Conservation (phyloP, 441 rosid species). For the Populus trichocarpa region DNA sequence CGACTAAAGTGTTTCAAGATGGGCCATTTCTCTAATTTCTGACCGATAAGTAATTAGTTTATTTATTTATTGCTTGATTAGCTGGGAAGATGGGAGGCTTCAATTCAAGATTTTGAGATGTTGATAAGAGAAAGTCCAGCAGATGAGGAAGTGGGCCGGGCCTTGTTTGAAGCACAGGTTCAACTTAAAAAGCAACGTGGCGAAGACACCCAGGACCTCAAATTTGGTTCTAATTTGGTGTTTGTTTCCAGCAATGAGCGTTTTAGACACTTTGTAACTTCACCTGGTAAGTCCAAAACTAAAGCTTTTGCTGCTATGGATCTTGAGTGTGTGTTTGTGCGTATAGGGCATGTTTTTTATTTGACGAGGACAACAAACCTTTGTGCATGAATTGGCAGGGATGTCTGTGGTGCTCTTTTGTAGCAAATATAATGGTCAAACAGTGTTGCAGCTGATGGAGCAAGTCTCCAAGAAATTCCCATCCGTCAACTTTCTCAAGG, state of each 20-base stretch:
- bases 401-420: constrained; percentile 50
- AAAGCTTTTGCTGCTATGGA: not conserved
- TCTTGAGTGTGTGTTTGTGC: not conserved
- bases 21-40: not conserved
- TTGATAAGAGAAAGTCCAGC: constrained; percentile 58
- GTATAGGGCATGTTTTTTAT: not conserved
- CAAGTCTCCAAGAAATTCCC: constrained; percentile 55
- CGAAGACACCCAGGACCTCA: constrained; percentile 39
- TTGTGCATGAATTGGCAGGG: constrained; percentile 26
- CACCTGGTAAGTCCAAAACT: constrained; percentile 30
- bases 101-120: constrained; percentile 70
- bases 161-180: constrained; percentile 50
- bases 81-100: constrained; percentile 77
- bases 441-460: constrained; percentile 42
- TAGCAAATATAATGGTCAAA: constrained; percentile 34
- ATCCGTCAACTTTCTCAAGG: constrained; percentile 59
- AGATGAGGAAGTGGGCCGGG: constrained; percentile 60
- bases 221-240: constrained; percentile 48
- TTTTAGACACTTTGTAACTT: constrained; percentile 43
- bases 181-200: constrained; percentile 49
- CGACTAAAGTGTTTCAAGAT: not conserved
- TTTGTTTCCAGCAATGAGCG: constrained; percentile 41
- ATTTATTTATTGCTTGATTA: constrained; percentile 15
- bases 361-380: not conserved
- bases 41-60: not conserved